Conservation (phyloP, 2,329 filamentous ascomycete genomes). For the Talaromyces sp. region DNA sequence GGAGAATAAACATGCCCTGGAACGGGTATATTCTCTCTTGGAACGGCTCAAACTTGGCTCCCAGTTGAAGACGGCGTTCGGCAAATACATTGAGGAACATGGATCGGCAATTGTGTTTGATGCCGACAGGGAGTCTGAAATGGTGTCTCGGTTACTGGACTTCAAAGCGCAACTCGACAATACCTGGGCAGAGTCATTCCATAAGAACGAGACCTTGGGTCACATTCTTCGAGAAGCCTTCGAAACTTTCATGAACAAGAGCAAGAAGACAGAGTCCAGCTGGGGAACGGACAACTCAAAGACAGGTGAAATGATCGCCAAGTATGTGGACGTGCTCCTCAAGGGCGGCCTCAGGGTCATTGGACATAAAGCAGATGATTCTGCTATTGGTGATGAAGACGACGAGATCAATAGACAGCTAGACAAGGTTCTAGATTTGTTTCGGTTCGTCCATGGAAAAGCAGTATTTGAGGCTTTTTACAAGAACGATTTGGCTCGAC, state of each 20-base stretch:
- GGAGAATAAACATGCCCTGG: constrained; percentile 63
- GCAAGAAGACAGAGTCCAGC: constrained; percentile 61
- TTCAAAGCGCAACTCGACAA: constrained; percentile 74
- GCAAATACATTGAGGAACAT: constrained; percentile 68
- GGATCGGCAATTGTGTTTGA: constrained; percentile 77
- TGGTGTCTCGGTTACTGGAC: constrained; percentile 76
- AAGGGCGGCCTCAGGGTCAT: constrained; percentile 73
- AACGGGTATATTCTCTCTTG: constrained; percentile 71
- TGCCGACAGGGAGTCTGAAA: constrained; percentile 69
- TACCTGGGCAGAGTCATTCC: constrained; percentile 71
- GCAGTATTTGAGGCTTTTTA: constrained; percentile 98
- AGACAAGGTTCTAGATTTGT: constrained; percentile 87
- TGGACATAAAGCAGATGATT: constrained; percentile 42
- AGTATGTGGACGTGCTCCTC: constrained; percentile 86
- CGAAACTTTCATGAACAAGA: constrained; percentile 85
- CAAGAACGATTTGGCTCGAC: constrained; percentile 89
- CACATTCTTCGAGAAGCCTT: constrained; percentile 81
- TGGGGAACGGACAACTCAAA: constrained; percentile 84
- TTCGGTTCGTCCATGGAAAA: constrained; percentile 95
- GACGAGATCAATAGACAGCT: constrained; percentile 86
- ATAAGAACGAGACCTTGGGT: constrained; percentile 67
- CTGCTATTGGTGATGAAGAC: constrained; percentile 75
- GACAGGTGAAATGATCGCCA: constrained; percentile 97
- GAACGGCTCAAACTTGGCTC: constrained; percentile 64
- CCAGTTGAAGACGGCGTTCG: constrained; percentile 67